Percentiles rank a stretch among this genome's conserved stretches.
Conservation (phyloP, 805 yeast genomes). For the Wickerhamomyces sydowiorum region DNA sequence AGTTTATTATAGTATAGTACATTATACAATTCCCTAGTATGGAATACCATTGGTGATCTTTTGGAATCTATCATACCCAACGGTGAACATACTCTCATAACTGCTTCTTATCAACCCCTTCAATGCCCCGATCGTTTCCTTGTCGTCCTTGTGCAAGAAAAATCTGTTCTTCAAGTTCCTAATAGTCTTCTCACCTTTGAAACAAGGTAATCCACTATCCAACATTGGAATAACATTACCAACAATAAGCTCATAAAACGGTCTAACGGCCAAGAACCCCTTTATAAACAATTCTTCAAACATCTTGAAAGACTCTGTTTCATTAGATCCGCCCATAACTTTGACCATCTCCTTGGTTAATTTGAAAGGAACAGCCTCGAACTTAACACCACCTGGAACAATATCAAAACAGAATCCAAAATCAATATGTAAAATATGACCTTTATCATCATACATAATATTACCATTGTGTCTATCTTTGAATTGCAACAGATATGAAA, state of each 20-base stretch:
- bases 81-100: conserved; percentile 83
- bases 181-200: conserved; percentile 77
- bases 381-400: conserved; percentile 97
- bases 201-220: conserved; percentile 93
- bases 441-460: conserved; percentile 92
- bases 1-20: too few relatives aligned
- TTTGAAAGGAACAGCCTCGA: conserved; percentile 97
- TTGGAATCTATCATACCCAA: conserved; percentile 97
- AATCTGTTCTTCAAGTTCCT: conserved; percentile 72
- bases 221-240: conserved; percentile 89
- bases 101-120: conserved; percentile 71
- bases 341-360: conserved; percentile 93
- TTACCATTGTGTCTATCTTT: conserved; percentile 99
- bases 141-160: conserved; percentile 73
- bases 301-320: conserved; percentile 85
- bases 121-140: conserved; percentile 79
- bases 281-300: conserved; percentile 94
- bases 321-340: conserved; percentile 88
- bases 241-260: conserved; percentile 79
- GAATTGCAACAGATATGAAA: conserved; percentile 85
- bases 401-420: conserved; percentile 98
- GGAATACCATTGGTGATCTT: conserved; percentile 96
- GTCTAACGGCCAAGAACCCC: conserved; percentile 84
- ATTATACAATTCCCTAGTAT: conserved; percentile 47
- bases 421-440: conserved; percentile 93